Evolutionary conservation across 352 stramenopile species (phyloP).

Genomic region (Pythium pyrilobum): DNA sequence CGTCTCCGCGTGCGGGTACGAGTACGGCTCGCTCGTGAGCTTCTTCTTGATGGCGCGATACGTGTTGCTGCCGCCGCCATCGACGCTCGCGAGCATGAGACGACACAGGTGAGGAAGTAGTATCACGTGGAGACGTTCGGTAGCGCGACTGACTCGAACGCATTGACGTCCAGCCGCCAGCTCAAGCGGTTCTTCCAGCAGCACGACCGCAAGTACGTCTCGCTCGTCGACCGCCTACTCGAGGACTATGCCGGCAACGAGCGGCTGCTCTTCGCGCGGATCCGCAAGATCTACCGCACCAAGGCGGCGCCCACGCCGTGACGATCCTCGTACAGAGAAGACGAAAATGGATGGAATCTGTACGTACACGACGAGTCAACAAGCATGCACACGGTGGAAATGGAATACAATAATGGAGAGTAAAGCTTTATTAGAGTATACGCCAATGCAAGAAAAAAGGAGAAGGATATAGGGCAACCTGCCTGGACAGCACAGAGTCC

Average conservation of each 20-base stretch:
- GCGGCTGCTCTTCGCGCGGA: slow-evolving; percentile 38
- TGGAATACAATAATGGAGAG: slow-evolving; percentile 14
- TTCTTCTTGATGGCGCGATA: slow-evolving; percentile 32
- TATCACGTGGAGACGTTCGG: not conserved
- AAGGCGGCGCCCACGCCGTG: not conserved
- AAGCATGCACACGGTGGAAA: too few species aligned
- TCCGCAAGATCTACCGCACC: slow-evolving; percentile 36
- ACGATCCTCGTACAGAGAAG: not conserved
- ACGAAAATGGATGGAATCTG: too few species aligned
- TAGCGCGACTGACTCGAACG: not conserved
- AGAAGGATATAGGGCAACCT: not conserved
- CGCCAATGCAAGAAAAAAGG: slow-evolving; percentile 19
- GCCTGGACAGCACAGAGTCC: not conserved
- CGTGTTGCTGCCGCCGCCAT: slow-evolving; percentile 33
- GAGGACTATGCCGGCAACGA: slow-evolving; percentile 55
- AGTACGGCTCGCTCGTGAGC: slow-evolving; percentile 24
- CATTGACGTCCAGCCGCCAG: slow-evolving; percentile 18
- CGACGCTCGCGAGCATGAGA: slow-evolving; percentile 25
- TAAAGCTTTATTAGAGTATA: slow-evolving; percentile 28
- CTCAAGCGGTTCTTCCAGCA: slow-evolving; percentile 40
- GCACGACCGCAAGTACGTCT: slow-evolving; percentile 39
- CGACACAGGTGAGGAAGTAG: slow-evolving; percentile 26
- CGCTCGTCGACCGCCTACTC: slow-evolving; percentile 32
- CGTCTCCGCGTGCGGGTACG: slow-evolving; percentile 15
- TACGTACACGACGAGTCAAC: too few species aligned